Percentiles rank a stretch among this genome's conserved stretches.
Conservation (phyloP, 139 green algal species). For the Volvox africanus region DNA sequence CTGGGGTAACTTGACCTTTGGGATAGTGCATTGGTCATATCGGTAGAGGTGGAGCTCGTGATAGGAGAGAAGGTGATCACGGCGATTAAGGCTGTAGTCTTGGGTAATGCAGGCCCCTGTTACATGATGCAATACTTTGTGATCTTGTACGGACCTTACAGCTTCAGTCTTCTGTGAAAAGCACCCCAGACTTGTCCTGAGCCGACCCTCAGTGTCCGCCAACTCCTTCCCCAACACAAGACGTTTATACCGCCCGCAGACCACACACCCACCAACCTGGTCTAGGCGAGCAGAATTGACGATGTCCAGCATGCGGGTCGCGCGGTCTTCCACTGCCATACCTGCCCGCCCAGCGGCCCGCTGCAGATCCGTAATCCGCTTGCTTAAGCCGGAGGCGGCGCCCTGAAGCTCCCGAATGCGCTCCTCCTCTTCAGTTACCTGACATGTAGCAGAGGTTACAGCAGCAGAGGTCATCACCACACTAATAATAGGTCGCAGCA, state of each 20-base stretch:
- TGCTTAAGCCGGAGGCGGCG: conserved; percentile 15
- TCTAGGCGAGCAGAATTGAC: conserved; percentile 23
- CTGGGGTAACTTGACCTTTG: conserved; percentile 19
- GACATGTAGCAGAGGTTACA: neutral
- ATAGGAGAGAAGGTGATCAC: too few relatives aligned
- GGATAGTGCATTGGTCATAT: too few relatives aligned
- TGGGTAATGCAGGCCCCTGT: too few relatives aligned
- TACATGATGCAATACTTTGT: too few relatives aligned
- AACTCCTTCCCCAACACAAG: neutral
- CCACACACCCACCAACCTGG: conserved; percentile 29
- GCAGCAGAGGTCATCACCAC: too few relatives aligned
- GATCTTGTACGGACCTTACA: too few relatives aligned
- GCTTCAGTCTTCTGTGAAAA: too few relatives aligned
- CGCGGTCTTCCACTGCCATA: conserved; percentile 1
- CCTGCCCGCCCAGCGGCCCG: conserved; percentile 47
- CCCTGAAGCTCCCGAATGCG: conserved; percentile 47
- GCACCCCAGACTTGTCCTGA: too few relatives aligned
- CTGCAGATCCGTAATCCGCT: conserved; percentile 65
- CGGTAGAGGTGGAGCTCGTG: too few relatives aligned
- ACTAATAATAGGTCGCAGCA: too few relatives aligned
- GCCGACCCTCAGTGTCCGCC: neutral
- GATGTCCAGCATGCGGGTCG: conserved; percentile 10
- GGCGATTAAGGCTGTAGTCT: too few relatives aligned
- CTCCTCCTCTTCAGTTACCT: conserved; percentile 37
- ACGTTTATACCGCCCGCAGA: neutral